Percentiles rank a stretch among this genome's conserved stretches.
Conservation (phyloP, 2,329 filamentous ascomycete genomes). For the Epichloe bromicola region DNA sequence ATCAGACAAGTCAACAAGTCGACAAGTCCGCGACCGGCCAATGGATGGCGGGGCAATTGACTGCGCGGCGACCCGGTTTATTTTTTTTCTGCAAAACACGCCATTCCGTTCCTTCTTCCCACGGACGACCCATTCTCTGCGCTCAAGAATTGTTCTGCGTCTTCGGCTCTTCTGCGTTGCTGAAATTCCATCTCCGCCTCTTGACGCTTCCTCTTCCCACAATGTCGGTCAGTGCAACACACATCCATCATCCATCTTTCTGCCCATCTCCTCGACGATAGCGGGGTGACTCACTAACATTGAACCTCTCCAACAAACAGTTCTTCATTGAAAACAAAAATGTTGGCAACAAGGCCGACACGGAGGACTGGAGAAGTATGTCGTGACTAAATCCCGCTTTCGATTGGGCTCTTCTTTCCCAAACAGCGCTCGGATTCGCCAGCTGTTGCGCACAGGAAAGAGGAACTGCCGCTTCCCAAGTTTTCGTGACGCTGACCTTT, state of each 20-base stretch:
- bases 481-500: background rate
- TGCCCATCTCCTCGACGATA: background rate
- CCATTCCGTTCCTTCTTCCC: background rate
- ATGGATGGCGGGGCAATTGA: too few relatives aligned
- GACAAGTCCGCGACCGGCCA: too few relatives aligned
- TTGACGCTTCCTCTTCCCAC: background rate
- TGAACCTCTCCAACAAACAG: constrained; percentile 12
- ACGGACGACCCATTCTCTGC: too few relatives aligned
- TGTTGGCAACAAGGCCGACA: constrained; percentile 59
- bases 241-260: background rate
- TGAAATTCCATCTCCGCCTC: background rate
- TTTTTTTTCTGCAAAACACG: background rate
- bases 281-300: constrained; percentile 17
- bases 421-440: background rate
- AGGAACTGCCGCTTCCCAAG: background rate
- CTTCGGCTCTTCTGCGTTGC: background rate
- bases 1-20: too few relatives aligned
- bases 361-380: constrained; percentile 76
- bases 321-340: constrained; percentile 71
- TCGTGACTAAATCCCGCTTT: background rate
- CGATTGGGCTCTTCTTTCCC: background rate
- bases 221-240: constrained; percentile 6
- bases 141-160: background rate
- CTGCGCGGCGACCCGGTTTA: too few relatives aligned
- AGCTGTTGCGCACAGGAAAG: background rate